phyloP scores from a whole-genome alignment of 352 stramenopile genomes.

The Globisporangium echinulatum region DNA sequence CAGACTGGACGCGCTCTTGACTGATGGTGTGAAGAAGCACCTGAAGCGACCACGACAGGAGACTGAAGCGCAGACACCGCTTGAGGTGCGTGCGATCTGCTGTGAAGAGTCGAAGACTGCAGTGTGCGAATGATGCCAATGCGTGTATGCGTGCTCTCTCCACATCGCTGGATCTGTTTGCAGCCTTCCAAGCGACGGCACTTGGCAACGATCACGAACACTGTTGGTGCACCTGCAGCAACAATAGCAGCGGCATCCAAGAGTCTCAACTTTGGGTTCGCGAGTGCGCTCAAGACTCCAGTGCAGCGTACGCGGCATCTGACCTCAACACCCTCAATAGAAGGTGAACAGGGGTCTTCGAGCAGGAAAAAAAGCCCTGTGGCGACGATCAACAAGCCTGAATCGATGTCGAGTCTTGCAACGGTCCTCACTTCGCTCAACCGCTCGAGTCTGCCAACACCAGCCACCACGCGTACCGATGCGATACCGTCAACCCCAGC shows the following conservation, averaged over 20 bases:
- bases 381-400: not conserved
- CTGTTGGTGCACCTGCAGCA: constrained; percentile 13
- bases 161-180: too few relatives aligned
- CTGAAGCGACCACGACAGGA: constrained; percentile 43
- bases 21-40: constrained; percentile 57
- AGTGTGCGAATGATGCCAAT: not conserved
- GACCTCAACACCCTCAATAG: not conserved
- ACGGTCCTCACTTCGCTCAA: constrained; percentile 9
- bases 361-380: constrained; percentile 9
- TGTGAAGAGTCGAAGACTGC: not conserved
- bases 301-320: not conserved
- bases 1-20: constrained; percentile 38
- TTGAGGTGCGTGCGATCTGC: constrained; percentile 21
- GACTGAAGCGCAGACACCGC: constrained; percentile 17
- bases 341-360: not conserved
- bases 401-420: constrained; percentile 8
- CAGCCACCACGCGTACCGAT: not conserved
- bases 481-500: constrained; percentile 3
- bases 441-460: not conserved
- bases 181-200: constrained; percentile 41
- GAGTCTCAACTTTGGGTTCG: constrained; percentile 18
- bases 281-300: constrained; percentile 5
- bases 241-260: constrained; percentile 14
- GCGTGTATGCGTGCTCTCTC: too few relatives aligned
- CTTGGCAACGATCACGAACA: constrained; percentile 61